Evolutionary conservation across 2,329 filamentous ascomycete species (phyloP), one percentile per base, ranked within the genome.

Genomic region (Leptographium procerum): DNA sequence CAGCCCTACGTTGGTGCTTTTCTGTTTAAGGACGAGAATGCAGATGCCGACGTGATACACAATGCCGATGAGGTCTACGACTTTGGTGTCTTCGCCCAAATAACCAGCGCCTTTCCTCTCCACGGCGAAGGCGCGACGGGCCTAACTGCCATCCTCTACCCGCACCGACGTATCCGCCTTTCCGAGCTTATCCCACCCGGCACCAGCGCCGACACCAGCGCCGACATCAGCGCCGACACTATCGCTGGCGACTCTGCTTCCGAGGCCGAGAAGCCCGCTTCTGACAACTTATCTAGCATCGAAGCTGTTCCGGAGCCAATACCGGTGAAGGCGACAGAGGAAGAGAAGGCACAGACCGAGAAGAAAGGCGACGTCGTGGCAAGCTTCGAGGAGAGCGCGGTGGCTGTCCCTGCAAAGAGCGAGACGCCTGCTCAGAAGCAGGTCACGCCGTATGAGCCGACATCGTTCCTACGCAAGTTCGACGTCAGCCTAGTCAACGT

Each of bases 1-100:
- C 95, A 99, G 71, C 95, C 92, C 28, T 99, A 99, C 67, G 90
- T 99, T 47, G 94, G 94, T 62, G 92, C 91, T 3, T 99, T 99
- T 73, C 73, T 99, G 67, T 91, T 97, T 77, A 97, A 97, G 73
- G 91, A 99, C 68, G 92, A 96, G 69, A 88, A 90, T 62, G 88
- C 89, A 62, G 94, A 97, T 69, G 89, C 90, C 68, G 95, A 99
- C 71, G 83, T 95, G 54, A 97, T 99, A 69, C 88, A 92, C 64
- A 91, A 86, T 64, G 78, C 87, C 31, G 87, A 91, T 61, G 94
- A 99, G 66, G 92, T 99, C 33, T 89, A 99, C 72, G 91, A 96
- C 65, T 89, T 95, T 19, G 94, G 94, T 61, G 94, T 96, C 1
- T 99, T 99, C 70, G 95, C 94, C 53, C 94, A 99, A 70, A 91